phyloP scores from a whole-genome alignment of 164 flowering plant species.

The Magnolia officinalis region DNA sequence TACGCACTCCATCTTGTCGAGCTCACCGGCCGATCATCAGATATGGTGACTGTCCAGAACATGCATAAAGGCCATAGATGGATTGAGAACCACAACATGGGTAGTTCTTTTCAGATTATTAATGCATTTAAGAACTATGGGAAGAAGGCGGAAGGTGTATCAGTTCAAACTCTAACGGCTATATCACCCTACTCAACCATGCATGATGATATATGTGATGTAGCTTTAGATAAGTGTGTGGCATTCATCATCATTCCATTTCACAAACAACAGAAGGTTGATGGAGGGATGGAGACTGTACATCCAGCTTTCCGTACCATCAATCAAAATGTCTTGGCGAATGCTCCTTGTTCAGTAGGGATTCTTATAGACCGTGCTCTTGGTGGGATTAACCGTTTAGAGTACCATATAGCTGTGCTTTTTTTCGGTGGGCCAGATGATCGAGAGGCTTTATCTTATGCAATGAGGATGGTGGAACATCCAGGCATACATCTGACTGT shows the following conservation, averaged over 20 bases:
- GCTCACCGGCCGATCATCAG: conserved; percentile 27
- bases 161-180: conserved; percentile 17
- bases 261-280: conserved; percentile 14
- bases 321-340: conserved; percentile 20
- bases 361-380: conserved; percentile 21
- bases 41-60: conserved; percentile 24
- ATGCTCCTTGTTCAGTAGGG: conserved; percentile 28
- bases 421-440: conserved; percentile 30
- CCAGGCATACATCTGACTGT: conserved; percentile 18
- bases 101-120: conserved; percentile 18
- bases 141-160: neutral
- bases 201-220: conserved; percentile 26
- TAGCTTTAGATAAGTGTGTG: conserved; percentile 20
- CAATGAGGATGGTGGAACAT: conserved; percentile 21
- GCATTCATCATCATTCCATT: conserved; percentile 23
- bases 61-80: conserved; percentile 3
- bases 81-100: conserved; percentile 16
- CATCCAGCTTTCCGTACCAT: conserved; percentile 11
- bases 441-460: conserved; percentile 25
- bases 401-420: conserved; percentile 14
- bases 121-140: conserved; percentile 19
- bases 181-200: conserved; percentile 27
- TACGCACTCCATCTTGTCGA: conserved; percentile 25
- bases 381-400: conserved; percentile 3
- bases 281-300: conserved; percentile 12